phyloP scores from a whole-genome alignment of 1,284 basidiomycete genomes.

The Ustilago hordei region DNA sequence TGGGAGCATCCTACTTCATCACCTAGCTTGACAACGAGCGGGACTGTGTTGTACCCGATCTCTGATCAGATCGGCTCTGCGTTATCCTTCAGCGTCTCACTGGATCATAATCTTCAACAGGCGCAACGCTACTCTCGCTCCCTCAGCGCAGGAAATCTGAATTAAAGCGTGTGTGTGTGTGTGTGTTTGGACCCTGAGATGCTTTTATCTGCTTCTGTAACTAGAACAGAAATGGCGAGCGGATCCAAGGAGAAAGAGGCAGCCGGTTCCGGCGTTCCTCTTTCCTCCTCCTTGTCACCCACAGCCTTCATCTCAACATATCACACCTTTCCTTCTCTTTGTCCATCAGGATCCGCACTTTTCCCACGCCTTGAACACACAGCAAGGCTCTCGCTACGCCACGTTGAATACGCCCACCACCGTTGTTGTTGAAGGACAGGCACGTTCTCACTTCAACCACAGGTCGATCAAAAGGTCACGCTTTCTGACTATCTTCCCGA shows the following conservation, averaged over 20 bases:
- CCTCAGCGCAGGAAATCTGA: not conserved
- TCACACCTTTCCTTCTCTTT: slow-evolving; percentile 3
- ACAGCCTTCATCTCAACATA: slow-evolving; percentile 1
- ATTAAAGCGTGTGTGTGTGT: not conserved
- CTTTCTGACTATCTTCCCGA: not conserved
- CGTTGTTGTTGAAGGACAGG: not conserved
- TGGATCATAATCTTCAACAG: too few relatives aligned
- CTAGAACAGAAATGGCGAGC: not conserved
- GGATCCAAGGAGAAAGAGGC: not conserved
- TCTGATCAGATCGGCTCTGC: too few relatives aligned
- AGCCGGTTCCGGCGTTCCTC: not conserved
- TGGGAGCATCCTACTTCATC: too few relatives aligned
- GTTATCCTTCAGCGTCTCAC: too few relatives aligned
- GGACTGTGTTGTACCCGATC: too few relatives aligned
- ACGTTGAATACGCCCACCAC: not conserved
- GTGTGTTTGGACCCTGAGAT: not conserved
- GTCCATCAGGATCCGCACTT: not conserved
- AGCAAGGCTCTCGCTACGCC: not conserved
- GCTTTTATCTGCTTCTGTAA: not conserved
- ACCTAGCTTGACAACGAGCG: too few relatives aligned
- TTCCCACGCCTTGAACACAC: not conserved
- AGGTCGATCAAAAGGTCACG: not conserved
- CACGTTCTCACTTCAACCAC: not conserved
- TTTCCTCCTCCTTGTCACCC: not conserved
- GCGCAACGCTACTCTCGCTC: not conserved